Evolutionary conservation across 805 yeast species (phyloP).

Genomic region (Tetrapisispora phaffii): DNA sequence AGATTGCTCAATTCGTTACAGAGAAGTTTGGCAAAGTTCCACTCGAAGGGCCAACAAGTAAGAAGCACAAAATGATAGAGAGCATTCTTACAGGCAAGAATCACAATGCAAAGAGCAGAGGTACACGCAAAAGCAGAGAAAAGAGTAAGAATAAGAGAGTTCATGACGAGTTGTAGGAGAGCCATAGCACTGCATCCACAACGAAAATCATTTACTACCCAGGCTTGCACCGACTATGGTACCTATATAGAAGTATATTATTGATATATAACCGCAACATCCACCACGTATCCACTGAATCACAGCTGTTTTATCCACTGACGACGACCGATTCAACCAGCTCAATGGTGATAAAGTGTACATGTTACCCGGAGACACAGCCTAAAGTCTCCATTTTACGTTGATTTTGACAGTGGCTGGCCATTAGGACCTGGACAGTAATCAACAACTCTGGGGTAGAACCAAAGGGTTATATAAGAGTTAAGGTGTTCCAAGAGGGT

Average conservation of each 20-base stretch:
- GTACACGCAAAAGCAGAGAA: not conserved
- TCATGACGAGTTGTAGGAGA: slow-evolving; percentile 14
- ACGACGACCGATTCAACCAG: not conserved
- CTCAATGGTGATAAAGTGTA: too few species aligned
- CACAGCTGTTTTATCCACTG: not conserved
- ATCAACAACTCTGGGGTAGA: too few species aligned
- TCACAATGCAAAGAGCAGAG: slow-evolving; percentile 2
- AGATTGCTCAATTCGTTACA: slow-evolving; percentile 18
- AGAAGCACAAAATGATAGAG: slow-evolving; percentile 15
- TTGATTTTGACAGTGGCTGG: too few species aligned
- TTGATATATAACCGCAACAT: too few species aligned
- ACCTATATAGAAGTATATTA: too few species aligned
- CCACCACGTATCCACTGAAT: too few species aligned
- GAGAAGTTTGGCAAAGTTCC: slow-evolving; percentile 16
- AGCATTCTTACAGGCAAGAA: slow-evolving; percentile 10
- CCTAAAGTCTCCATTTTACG: not conserved
- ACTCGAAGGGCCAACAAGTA: slow-evolving; percentile 27
- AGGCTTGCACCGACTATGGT: not conserved
- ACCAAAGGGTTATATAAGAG: too few species aligned
- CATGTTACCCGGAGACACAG: not conserved
- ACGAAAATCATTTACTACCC: not conserved
- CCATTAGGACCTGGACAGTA: too few species aligned
- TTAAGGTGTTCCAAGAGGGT: too few species aligned
- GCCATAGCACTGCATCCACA: too few species aligned
- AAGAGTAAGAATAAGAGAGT: not conserved